Evolutionary conservation across 2,329 filamentous ascomycete species (phyloP), one percentile per base, ranked within the genome.

Genomic region (Sclerotinia nivalis): DNA sequence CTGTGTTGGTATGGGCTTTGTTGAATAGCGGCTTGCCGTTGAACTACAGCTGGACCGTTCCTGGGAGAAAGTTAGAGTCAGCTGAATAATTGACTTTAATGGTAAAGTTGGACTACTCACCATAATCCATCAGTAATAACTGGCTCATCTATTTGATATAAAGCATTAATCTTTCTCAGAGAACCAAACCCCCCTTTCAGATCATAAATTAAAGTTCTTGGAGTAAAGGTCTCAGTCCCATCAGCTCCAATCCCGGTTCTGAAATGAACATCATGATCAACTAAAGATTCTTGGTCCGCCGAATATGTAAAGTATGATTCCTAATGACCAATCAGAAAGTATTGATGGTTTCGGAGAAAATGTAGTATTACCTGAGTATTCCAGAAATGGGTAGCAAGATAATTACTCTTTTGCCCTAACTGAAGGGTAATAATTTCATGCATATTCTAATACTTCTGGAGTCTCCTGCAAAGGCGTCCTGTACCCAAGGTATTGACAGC

Each of bases 221-320:
- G 96, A 60, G 94, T 95, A 78, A 92, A 99, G 0, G 96, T 99
- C 74, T 99, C 96, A 9, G 88, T 85, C 25, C 94, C 93, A 81
- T 96, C 93, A 0, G 89, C 88, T 28, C 91, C 93, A 70, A 96
- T 79, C 3, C 96, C 96, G 0, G 92, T 86, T 22, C 95, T 87
- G 82, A 97, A 99, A 79, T 97, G 93, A 65, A 98, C 84, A 79
- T 96, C 90, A 83, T 96, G 93, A 76, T 96, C 87, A 72, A 96
- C 83, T 0, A 87, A 85, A 9, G 91, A 87, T 75, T 88, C 85
- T 78, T 92, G 84, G 72, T 89, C 84, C 59, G 86, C 83, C 1
- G 84, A 85, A 77, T 97, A 98, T 20, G 94, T 97, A 78, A 98
- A 98, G 81, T 99, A 99, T 0, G 95, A 97, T 84, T 99, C 96